A percentile compares a stretch with the other conserved stretches of the same genome.
Conservation (phyloP, 2,329 filamentous ascomycete genomes). For the Aspergillus sp. region DNA sequence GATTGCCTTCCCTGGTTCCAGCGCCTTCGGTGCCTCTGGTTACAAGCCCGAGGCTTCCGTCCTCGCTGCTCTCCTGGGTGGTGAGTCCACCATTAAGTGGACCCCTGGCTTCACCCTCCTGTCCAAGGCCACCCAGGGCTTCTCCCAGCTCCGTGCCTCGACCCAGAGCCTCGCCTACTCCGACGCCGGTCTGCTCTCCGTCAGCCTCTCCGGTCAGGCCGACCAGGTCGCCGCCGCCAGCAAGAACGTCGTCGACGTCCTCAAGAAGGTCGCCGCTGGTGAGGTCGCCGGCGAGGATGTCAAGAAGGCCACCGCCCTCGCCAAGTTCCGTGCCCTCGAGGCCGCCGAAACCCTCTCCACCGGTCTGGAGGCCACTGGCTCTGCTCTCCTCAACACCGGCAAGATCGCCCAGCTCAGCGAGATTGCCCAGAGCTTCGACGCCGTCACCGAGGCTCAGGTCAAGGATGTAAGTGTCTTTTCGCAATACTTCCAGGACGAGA, state of each 20-base stretch:
- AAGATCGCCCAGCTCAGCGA: slow-evolving; percentile 82
- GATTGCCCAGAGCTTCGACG: slow-evolving; percentile 73
- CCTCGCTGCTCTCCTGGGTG: slow-evolving; percentile 84
- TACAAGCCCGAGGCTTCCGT: slow-evolving; percentile 91
- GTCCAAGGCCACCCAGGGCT: slow-evolving; percentile 69
- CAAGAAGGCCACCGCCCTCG: slow-evolving; percentile 85
- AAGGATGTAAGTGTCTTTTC: slow-evolving; percentile 67
- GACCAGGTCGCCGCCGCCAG: slow-evolving; percentile 71
- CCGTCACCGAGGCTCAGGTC: slow-evolving; percentile 78
- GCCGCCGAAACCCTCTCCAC: slow-evolving; percentile 73
- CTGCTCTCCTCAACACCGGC: slow-evolving; percentile 76
- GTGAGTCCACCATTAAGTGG: slow-evolving; percentile 93
- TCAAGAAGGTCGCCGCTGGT: slow-evolving; percentile 78
- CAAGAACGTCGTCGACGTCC: slow-evolving; percentile 71
- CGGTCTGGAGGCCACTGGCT: slow-evolving; percentile 79
- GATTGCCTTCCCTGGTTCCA: slow-evolving; percentile 88
- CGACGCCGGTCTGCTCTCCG: slow-evolving; percentile 84
- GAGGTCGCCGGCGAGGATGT: slow-evolving; percentile 79
- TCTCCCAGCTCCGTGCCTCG: slow-evolving; percentile 65
- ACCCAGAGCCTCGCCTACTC: slow-evolving; percentile 86
- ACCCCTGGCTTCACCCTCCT: slow-evolving; percentile 88
- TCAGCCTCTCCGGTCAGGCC: slow-evolving; percentile 76
- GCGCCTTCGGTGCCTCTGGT: slow-evolving; percentile 65
- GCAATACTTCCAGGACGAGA: neutral
- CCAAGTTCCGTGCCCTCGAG: slow-evolving; percentile 89